phyloP scores from a whole-genome alignment of 2,329 filamentous ascomycete genomes.

The Sarocladium kiliense region DNA sequence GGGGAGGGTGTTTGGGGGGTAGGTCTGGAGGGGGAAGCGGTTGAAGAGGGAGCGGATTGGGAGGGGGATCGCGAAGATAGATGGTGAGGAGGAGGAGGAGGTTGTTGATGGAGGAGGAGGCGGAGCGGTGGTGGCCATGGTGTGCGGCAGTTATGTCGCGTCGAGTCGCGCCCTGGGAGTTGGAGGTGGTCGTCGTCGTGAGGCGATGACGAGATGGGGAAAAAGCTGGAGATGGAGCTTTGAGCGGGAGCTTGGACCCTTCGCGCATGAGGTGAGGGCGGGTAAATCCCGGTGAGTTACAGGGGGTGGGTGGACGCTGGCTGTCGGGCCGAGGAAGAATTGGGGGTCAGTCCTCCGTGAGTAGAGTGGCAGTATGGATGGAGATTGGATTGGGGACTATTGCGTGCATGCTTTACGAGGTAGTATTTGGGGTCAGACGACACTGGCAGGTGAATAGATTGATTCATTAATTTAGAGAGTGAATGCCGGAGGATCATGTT shows the following conservation, averaged over 20 bases:
- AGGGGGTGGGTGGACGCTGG: neutral
- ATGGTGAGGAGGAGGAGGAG: neutral
- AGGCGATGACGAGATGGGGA: no score
- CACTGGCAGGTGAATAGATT: no score
- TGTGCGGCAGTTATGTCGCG: neutral
- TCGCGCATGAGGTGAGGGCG: no score
- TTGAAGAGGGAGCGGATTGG: slow-evolving; percentile 82
- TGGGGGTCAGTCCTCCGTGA: neutral
- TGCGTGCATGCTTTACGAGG: no score
- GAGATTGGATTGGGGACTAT: neutral
- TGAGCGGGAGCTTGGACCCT: no score
- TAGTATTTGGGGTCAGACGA: neutral
- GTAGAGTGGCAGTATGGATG: neutral
- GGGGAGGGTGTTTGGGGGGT: slow-evolving; percentile 71
- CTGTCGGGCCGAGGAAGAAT: neutral
- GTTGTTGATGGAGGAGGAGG: neutral
- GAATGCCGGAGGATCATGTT: no score
- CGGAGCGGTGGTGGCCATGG: neutral
- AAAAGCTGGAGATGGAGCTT: neutral
- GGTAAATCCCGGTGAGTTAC: no score
- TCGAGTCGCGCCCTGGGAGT: no score
- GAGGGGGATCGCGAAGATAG: slow-evolving; percentile 55
- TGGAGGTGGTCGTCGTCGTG: no score
- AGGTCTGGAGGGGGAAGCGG: slow-evolving; percentile 71
- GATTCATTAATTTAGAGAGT: no score